These are phyloP conservation scores for Cladobotryum protrusum DNA, from an alignment of 2,329 filamentous ascomycete genomes.

Conservation along the genomic window DNA sequence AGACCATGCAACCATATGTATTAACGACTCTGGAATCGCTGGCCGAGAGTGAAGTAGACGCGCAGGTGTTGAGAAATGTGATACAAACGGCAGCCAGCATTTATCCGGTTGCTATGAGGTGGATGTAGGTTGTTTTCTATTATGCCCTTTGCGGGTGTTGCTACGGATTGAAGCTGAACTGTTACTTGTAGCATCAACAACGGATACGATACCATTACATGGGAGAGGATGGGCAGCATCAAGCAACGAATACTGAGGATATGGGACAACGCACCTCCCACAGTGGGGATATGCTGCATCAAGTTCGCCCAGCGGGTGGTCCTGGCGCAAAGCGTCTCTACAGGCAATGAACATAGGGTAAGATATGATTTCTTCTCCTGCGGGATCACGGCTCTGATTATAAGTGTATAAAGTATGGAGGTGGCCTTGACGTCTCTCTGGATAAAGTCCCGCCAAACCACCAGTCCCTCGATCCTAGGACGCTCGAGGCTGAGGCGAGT, in stretches of 20 bases:
- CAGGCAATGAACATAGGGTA: constrained; percentile 77
- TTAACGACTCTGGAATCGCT: constrained; percentile 69
- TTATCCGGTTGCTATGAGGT: constrained; percentile 84
- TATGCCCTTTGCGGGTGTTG: not conserved
- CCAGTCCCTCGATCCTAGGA: constrained; percentile 68
- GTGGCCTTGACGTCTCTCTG: constrained; percentile 69
- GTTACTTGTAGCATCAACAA: constrained; percentile 67
- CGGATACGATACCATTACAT: constrained; percentile 70
- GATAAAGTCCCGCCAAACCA: constrained; percentile 81
- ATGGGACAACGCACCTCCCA: constrained; percentile 73
- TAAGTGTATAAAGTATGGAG: constrained; percentile 32
- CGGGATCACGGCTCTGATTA: constrained; percentile 17
- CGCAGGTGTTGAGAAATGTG: constrained; percentile 73
- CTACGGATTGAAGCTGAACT: constrained; percentile 20
- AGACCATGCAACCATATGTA: constrained; percentile 68
- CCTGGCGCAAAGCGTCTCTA: constrained; percentile 80
- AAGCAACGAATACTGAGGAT: constrained; percentile 83
- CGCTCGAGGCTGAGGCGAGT: constrained; percentile 86
- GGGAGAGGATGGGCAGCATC: constrained; percentile 83
- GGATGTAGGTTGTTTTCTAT: constrained; percentile 70
- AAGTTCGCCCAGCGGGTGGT: constrained; percentile 96
- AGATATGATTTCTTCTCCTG: constrained; percentile 25
- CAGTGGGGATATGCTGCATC: constrained; percentile 87
- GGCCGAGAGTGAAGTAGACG: constrained; percentile 69
- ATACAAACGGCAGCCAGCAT: constrained; percentile 88